phyloP scores from a whole-genome alignment of 345 rosid species.

The Litchi chinensis region DNA sequence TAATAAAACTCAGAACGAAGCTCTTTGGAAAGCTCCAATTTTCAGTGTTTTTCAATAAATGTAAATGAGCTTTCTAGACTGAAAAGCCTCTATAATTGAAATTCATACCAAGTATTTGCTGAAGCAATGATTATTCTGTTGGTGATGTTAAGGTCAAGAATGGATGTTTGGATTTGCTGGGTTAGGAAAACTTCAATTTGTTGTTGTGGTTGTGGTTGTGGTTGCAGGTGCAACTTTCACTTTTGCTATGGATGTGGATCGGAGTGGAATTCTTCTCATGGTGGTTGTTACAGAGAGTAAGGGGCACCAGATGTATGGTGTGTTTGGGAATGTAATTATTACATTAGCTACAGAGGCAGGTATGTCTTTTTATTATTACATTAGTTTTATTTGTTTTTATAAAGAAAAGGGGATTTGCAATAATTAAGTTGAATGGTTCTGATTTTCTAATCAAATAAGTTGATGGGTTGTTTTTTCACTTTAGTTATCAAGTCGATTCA shows the following conservation, averaged over 20 bases:
- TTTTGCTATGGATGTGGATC: constrained; percentile 53
- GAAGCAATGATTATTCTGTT: not conserved
- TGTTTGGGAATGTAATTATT: not conserved
- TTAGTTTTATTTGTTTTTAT: not conserved
- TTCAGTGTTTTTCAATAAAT: not conserved
- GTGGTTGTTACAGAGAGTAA: constrained; percentile 31
- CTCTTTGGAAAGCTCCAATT: not conserved
- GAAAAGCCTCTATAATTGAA: not conserved
- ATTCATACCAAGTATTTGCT: not conserved
- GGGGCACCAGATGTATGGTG: not conserved
- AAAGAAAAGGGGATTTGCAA: not conserved
- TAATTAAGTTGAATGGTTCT: not conserved
- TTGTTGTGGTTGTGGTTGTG: constrained; percentile 19
- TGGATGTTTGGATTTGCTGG: not conserved
- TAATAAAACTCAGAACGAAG: not conserved
- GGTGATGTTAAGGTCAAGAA: not conserved
- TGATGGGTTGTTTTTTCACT: not conserved
- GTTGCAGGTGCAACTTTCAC: constrained; percentile 44
- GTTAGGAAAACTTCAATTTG: not conserved
- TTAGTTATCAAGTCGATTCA: not conserved
- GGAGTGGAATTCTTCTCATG: constrained; percentile 33
- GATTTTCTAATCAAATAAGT: not conserved
- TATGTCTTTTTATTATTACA: not conserved
- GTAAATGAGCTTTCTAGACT: not conserved
- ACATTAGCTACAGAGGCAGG: not conserved